These are phyloP conservation scores for Zymoseptoria crescenta DNA, from an alignment of 2,329 filamentous ascomycete genomes.

Conservation along the genomic window DNA sequence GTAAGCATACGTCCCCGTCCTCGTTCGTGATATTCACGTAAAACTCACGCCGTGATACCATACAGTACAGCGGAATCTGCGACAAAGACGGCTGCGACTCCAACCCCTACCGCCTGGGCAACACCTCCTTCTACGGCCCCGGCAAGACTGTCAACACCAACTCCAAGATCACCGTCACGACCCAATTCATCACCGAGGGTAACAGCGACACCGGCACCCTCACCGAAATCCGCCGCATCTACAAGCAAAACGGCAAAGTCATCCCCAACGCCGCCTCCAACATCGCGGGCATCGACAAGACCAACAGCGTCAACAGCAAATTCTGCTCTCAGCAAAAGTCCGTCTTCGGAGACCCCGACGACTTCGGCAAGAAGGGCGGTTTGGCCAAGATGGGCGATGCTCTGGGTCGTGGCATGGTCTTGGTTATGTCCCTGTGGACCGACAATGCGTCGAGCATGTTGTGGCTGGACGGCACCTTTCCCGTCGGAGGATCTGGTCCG, in stretches of 20 bases:
- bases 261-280: slow-evolving; percentile 47
- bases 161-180: slow-evolving; percentile 57
- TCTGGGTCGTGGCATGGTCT: slow-evolving; percentile 52
- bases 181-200: slow-evolving; percentile 53
- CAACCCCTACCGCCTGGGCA: slow-evolving; percentile 60
- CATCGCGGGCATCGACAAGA: slow-evolving; percentile 40
- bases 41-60: background rate
- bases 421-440: slow-evolving; percentile 59
- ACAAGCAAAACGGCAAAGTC: slow-evolving; percentile 55
- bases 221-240: slow-evolving; percentile 55
- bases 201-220: slow-evolving; percentile 47
- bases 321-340: slow-evolving; percentile 44
- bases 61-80: slow-evolving; percentile 51
- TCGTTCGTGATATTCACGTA: background rate
- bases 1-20: background rate
- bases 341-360: slow-evolving; percentile 31
- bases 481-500: slow-evolving; percentile 6
- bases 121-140: slow-evolving; percentile 55
- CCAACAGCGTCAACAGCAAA: slow-evolving; percentile 48
- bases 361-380: slow-evolving; percentile 50
- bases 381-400: slow-evolving; percentile 48
- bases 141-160: slow-evolving; percentile 52
- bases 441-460: slow-evolving; percentile 63
- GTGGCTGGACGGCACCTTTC: slow-evolving; percentile 54
- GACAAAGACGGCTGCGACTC: slow-evolving; percentile 65